A percentile compares a stretch with the other conserved stretches of the same genome.
Evolutionary conservation across 2,329 filamentous ascomycete genomes (phyloP).

Genomic region (Paracamarosporium sp.): DNA sequence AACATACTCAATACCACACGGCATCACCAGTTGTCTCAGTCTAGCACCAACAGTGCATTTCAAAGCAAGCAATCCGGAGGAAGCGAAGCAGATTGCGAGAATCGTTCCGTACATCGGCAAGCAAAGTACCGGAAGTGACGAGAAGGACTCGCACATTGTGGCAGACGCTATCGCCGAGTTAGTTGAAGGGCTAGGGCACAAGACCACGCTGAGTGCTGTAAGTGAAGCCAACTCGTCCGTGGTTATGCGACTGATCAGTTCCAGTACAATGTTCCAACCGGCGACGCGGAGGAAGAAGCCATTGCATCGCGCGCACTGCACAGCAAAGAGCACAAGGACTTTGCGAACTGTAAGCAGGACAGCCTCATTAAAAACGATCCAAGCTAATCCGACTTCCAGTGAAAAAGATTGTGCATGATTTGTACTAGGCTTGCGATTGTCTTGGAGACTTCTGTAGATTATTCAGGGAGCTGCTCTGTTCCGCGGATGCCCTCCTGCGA

Average conservation of each 20-base stretch:
- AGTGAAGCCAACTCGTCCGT: constrained; percentile 8
- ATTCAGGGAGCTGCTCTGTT: background rate
- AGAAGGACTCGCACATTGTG: constrained; percentile 53
- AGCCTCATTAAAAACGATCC: background rate
- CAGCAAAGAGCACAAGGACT: constrained; percentile 47
- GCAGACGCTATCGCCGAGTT: constrained; percentile 54
- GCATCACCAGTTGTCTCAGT: constrained; percentile 62
- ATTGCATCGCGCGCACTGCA: constrained; percentile 43
- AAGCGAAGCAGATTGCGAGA: constrained; percentile 56
- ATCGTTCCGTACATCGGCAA: constrained; percentile 55
- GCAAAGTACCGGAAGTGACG: constrained; percentile 49
- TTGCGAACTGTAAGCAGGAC: constrained; percentile 34
- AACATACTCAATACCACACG: constrained; percentile 63
- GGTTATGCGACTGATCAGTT: constrained; percentile 15
- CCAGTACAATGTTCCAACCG: constrained; percentile 44
- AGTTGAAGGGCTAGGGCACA: constrained; percentile 52
- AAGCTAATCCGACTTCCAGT: constrained; percentile 23
- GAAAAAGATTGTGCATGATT: constrained; percentile 39
- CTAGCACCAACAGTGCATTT: constrained; percentile 61
- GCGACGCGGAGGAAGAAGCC: constrained; percentile 44
- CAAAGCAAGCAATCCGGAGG: constrained; percentile 55
- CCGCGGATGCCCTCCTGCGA: background rate
- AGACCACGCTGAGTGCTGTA: constrained; percentile 44
- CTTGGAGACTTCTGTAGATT: background rate
- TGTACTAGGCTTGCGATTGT: constrained; percentile 28